Conservation (phyloP, 106 monocot genomes). For the Allium cepa region DNA sequence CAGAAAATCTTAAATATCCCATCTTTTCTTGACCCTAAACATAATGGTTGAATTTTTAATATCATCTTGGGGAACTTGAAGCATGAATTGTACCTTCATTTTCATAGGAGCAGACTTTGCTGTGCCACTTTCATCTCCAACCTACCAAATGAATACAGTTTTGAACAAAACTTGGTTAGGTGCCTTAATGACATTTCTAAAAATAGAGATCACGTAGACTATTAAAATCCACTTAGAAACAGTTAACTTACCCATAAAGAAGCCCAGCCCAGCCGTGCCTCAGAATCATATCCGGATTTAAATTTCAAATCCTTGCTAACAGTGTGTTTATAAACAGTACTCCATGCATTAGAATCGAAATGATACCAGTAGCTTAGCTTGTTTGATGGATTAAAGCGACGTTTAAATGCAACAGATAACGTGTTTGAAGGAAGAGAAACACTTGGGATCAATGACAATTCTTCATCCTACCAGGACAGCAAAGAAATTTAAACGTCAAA, state of each 20-base stretch:
- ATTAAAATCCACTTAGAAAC: neutral
- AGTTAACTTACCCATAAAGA: constrained; percentile 72
- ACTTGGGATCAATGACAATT: constrained; percentile 83
- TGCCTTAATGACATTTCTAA: neutral
- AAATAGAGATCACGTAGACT: no score
- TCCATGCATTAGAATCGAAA: constrained; percentile 70
- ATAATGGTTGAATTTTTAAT: constrained; percentile 37
- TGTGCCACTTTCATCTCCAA: constrained; percentile 73
- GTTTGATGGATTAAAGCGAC: constrained; percentile 66
- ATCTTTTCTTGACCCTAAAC: constrained; percentile 90
- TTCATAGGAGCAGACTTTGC: constrained; percentile 77
- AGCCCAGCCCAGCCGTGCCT: constrained; percentile 72
- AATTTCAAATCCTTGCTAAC: constrained; percentile 68
- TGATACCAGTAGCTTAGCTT: constrained; percentile 86
- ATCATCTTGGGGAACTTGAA: constrained; percentile 81
- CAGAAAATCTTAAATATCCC: constrained; percentile 51
- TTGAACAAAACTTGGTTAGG: neutral
- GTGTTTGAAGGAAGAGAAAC: constrained; percentile 69
- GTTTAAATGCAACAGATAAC: constrained; percentile 69
- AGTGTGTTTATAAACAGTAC: constrained; percentile 73
- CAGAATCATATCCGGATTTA: constrained; percentile 98
- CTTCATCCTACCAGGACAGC: constrained; percentile 51
- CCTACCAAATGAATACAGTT: constrained; percentile 27
- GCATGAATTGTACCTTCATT: constrained; percentile 76
- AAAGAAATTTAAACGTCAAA: neutral